Percentiles rank a stretch among this genome's conserved stretches.
phyloP scores from a whole-genome alignment of 768 basidiomycete genomes.

The Dictyophora rubrovolvata region DNA sequence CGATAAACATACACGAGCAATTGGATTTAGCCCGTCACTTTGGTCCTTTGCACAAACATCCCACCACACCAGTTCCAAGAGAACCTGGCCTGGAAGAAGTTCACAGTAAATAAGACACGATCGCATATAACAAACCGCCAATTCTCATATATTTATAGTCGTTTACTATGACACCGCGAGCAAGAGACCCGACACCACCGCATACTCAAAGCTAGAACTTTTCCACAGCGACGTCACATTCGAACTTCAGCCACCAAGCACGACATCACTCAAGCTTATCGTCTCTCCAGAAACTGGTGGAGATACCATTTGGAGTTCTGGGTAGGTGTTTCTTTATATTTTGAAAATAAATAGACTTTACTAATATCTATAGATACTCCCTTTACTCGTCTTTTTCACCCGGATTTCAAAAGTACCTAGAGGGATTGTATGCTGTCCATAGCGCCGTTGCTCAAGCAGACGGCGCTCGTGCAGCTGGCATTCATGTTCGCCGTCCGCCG shows the following conservation, averaged over 20 bases:
- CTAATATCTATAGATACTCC: conserved; percentile 45
- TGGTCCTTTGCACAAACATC: conserved; percentile 74
- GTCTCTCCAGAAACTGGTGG: conserved; percentile 63
- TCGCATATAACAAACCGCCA: background rate
- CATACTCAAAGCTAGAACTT: conserved; percentile 65
- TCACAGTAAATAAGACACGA: conserved; percentile 34
- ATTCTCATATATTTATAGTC: conserved; percentile 27
- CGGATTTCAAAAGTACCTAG: conserved; percentile 65
- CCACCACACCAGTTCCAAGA: conserved; percentile 65
- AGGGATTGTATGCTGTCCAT: conserved; percentile 63
- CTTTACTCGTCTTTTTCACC: conserved; percentile 77
- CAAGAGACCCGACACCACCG: conserved; percentile 43
- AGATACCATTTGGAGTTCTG: conserved; percentile 75
- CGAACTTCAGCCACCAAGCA: conserved; percentile 72
- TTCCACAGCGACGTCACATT: conserved; percentile 83
- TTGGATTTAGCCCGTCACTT: conserved; percentile 63
- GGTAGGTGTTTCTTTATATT: conserved; percentile 30
- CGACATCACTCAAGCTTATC: conserved; percentile 68
- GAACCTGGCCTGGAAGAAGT: conserved; percentile 67
- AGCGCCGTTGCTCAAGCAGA: conserved; percentile 72
- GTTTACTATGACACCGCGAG: conserved; percentile 61
- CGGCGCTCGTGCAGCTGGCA: conserved; percentile 57
- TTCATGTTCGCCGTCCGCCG: conserved; percentile 57
- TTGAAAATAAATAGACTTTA: no score
- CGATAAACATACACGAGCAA: conserved; percentile 56